Percentiles rank a stretch among this genome's conserved stretches.
phyloP scores from a whole-genome alignment of 164 flowering plant genomes.

The Umbilicus rupestris region DNA sequence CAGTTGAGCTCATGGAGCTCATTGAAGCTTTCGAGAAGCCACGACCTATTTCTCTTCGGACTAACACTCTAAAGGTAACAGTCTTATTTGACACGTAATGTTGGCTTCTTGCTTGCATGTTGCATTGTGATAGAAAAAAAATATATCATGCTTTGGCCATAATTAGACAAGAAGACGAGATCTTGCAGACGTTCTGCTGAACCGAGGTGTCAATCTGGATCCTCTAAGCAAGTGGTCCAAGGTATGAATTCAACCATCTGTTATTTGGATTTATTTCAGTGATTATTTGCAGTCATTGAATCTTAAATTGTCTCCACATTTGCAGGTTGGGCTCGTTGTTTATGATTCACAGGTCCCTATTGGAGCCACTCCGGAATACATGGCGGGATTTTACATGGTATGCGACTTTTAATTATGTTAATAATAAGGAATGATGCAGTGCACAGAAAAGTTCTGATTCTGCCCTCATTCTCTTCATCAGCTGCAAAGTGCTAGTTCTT shows the following conservation, averaged over 20 bases:
- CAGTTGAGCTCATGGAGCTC: conserved; percentile 73
- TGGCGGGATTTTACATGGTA: conserved; percentile 99
- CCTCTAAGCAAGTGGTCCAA: conserved; percentile 98
- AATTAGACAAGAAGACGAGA: conserved; percentile 78
- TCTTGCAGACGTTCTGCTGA: conserved; percentile 76
- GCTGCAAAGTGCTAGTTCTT: conserved; percentile 96
- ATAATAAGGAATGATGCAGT: neutral
- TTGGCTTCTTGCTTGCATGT: neutral
- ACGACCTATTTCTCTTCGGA: conserved; percentile 70
- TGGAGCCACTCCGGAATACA: conserved; percentile 98
- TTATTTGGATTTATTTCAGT: neutral
- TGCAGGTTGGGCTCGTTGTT: conserved; percentile 91
- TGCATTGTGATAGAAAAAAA: neutral
- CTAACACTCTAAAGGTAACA: conserved; percentile 80
- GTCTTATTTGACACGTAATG: neutral
- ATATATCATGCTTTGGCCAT: conserved; percentile 6
- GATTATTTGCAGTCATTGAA: neutral
- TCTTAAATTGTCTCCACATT: neutral
- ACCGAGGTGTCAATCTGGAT: conserved; percentile 89
- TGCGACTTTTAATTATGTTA: neutral
- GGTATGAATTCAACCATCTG: conserved; percentile 29
- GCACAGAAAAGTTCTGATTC: neutral
- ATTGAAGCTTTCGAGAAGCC: conserved; percentile 94
- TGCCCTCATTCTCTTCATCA: conserved; percentile 21
- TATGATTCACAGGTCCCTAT: conserved; percentile 96